Evolutionary conservation across 441 rosid genomes (phyloP), one percentile per base, ranked within the genome.

Genomic region (Metrosideros polymorpha): DNA sequence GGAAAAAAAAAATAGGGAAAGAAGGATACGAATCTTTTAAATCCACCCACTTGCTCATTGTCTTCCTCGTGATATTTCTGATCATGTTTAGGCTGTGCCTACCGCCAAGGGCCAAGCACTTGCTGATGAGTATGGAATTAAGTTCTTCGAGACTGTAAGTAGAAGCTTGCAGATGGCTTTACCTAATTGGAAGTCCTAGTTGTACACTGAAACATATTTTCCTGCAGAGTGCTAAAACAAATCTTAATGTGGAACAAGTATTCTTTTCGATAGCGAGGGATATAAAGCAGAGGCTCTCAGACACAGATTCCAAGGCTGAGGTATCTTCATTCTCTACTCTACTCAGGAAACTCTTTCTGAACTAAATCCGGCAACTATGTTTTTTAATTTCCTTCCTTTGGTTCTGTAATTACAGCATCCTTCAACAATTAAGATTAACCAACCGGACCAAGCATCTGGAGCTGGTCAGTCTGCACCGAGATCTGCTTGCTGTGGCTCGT

Each of bases 71-170:
- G 47, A 71, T 39, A 66, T 53, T 87, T 52, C 76, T 89, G 82
- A 77, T 84, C 9, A 32, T 32, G 12, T 54, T 45, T 87, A 93
- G 95, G 95, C 92, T n/a, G 94, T 93, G 83, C 96, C 98, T 45
- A 94, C 93, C 59, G 84, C 96, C 27, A 94, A 90, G 92, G 98
- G 97, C 85, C 97, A 95, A 91, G 97, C 96, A 75, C 96, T 95
- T 71, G 97, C 96, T 71, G 95, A 95, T 84, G 98, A 95, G 89
- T 95, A 94, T 83, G 96, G 97, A 85, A 95, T 95, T 89, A 91
- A 95, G 87, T 95, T 95, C 90, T 95, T 95, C 25, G 97, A 95
- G 91, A 95, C 98, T 18, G 97, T 95, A 92, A 93, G 96, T 88
- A 30, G 84, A 51, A 43, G 84, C 39, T 54, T 56, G 53, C 29